Evolutionary conservation across 768 basidiomycete species (phyloP), one percentile per base, ranked within the genome.

Genomic region (Mycena sanguinolenta): DNA sequence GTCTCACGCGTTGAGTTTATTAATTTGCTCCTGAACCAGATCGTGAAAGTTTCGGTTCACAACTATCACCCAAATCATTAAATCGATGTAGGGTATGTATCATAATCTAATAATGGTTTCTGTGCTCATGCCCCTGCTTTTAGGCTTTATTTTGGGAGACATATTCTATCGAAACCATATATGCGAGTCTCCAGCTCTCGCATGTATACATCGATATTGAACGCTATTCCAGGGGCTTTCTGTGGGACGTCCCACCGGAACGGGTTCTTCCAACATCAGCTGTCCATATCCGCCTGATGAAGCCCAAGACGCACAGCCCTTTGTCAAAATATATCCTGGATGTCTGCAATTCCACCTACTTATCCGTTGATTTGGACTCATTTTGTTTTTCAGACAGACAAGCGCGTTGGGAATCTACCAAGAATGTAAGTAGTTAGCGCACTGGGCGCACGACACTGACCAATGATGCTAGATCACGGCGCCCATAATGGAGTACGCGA

Each of bases 141-240:
- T 42, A 73, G 39, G 76, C 79, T 34, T 77, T 88, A 25, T 88
- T 88, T 64, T 88, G 87, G 87, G 86, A 88, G 63, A 74, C 84
- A 8, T 78, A 82, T 64, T 75, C 81, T 1, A 76, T 83, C 19
- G 86, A 87, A 72, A 77, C 80, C 65, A 81, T 82, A 52, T 83
- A 84, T 66, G 86, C 10, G 10, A 10, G 32, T 85, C 80, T 34
- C 12, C 16, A 60, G 4, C 54, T 39, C 14, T 44, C n/a, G 64
- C 4, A 52, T 34, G 19, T 58, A n/a, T 2, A 4, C 30, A 9
- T 44, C 34, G 34, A 36, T 17, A 19, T 36, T 52, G 72, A 54
- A 54, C 50, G 27, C 38, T 16, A 50, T 55, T 67, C 13, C 12
- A 83, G 82, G 78, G 80, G 42, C 72, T 83, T 53, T 74, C 80